Conservation (phyloP, 208 protist genomes). For the Leishmania mexicana region DNA sequence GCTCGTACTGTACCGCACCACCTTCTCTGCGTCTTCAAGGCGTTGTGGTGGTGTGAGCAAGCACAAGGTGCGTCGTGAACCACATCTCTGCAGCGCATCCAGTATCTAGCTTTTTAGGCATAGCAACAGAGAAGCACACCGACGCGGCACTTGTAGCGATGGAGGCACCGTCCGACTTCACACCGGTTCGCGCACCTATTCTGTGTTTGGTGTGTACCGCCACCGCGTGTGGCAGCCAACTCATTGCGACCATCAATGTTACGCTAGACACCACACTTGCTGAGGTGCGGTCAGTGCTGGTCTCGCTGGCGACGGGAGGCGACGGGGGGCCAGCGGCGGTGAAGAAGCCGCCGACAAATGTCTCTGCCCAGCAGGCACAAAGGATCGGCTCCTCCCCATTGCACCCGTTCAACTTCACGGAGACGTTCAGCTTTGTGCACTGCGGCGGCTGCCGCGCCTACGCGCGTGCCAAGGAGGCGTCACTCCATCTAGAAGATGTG, state of each 20-base stretch:
- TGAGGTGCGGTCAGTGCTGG: conserved; percentile 58
- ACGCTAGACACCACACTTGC: conserved; percentile 48
- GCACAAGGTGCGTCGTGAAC: not conserved
- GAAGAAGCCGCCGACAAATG: conserved; percentile 49
- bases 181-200: conserved; percentile 38
- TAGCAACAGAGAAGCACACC: not conserved
- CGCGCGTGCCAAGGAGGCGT: conserved; percentile 28
- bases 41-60: not conserved
- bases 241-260: conserved; percentile 71
- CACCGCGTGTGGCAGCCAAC: conserved; percentile 50
- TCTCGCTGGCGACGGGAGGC: conserved; percentile 40
- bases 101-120: not conserved
- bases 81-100: not conserved
- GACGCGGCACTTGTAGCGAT: not conserved
- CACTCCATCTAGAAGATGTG: conserved; percentile 39
- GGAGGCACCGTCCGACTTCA: conserved; percentile 25
- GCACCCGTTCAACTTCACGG: conserved; percentile 81
- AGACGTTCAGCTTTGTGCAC: conserved; percentile 70
- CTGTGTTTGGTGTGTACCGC: conserved; percentile 76
- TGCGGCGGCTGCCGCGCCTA: conserved; percentile 44
- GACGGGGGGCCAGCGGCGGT: conserved; percentile 38
- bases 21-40: not conserved
- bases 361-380: conserved; percentile 35
- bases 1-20: not conserved
- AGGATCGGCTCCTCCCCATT: conserved; percentile 50